Base-by-base conservation (phyloP, 192 early-diverging fungal genomes). In the Umbelopsis vinacea region DNA sequence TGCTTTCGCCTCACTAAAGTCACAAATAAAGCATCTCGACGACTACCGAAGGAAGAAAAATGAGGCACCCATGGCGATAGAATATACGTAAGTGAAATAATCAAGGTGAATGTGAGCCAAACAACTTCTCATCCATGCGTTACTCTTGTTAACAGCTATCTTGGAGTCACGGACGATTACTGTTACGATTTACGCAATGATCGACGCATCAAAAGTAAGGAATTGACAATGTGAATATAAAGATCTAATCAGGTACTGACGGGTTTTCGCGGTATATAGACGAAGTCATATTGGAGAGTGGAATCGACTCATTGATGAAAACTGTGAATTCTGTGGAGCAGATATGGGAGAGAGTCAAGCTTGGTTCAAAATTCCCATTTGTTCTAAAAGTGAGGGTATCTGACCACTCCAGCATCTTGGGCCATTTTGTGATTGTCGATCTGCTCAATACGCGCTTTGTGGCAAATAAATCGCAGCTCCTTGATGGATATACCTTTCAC, bases 361-460 rank as follows among this genome's bases (percentile, higher is more conserved):
- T 63, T 33, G 57, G 57, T 38, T 63, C 57, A 29, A 63, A 63
- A 15, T 63, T 63, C 26, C 57, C 57, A 37, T 63, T 63, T 37
- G 12, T 63, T 11, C 26, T 63, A 19, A 63, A 63, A 63, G 57
- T 63, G 33, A 63, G 57, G 19, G 6, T 63, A 19, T 63, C 57
- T 8, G 57, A 63, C 19, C 7, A 29, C 26, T 9, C 57, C 26
- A 63, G 57, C 17, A 29, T 63, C 26, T 29, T 63, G 33, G 57
- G 57, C 7, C 23, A 37, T 26, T 63, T 63, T 63, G 57, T 63
- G 10, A 63, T 63, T 17, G 26, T 35, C 6, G 57, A 63, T 14
- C 57, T 63, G 8, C 33, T 63, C 17, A 63, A 29, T n/a, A 63
- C 57, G 6, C 57, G 57, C 24, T 63, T 63, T 8, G 33, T 63